Percentiles rank a stretch among this genome's conserved stretches.
Conservation (phyloP, 371 early-diverging fungal species). For the Sporodiniella umbellata region DNA sequence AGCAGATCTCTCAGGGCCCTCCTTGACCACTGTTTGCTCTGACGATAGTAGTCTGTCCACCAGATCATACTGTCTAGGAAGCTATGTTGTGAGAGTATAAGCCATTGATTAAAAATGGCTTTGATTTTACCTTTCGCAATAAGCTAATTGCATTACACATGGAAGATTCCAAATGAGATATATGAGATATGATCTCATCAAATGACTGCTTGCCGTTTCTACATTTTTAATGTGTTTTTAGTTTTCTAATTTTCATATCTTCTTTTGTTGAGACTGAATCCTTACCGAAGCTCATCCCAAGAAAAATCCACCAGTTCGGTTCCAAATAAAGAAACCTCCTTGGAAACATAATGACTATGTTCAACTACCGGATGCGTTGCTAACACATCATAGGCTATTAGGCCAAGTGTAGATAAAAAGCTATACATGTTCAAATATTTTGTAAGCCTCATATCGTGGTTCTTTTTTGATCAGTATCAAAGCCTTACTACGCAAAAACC, state of each 20-base stretch:
- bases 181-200: conserved; percentile 41
- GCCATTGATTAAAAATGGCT: background rate
- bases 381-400: conserved; percentile 76
- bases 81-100: conserved; percentile 25
- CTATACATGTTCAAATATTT: conserved; percentile 20
- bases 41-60: conserved; percentile 56
- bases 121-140: conserved; percentile 51
- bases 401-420: conserved; percentile 69
- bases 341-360: conserved; percentile 42
- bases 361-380: conserved; percentile 59
- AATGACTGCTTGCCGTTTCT: conserved; percentile 36
- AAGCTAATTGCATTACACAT: conserved; percentile 65
- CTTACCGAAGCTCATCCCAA: conserved; percentile 54
- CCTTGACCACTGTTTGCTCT: conserved; percentile 46
- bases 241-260: too few relatives aligned
- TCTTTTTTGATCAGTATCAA: background rate
- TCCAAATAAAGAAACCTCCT: conserved; percentile 44
- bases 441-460: background rate
- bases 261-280: too few relatives aligned
- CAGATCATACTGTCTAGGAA: conserved; percentile 67
- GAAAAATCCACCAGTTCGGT: conserved; percentile 39
- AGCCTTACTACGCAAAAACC: conserved; percentile 60
- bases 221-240: conserved; percentile 1
- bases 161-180: conserved; percentile 57
- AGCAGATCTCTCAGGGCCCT: conserved; percentile 58